Evolutionary conservation across 192 early-diverging fungal species (phyloP), one percentile per base, ranked within the genome.

Genomic region (Kickxella alabastrina): DNA sequence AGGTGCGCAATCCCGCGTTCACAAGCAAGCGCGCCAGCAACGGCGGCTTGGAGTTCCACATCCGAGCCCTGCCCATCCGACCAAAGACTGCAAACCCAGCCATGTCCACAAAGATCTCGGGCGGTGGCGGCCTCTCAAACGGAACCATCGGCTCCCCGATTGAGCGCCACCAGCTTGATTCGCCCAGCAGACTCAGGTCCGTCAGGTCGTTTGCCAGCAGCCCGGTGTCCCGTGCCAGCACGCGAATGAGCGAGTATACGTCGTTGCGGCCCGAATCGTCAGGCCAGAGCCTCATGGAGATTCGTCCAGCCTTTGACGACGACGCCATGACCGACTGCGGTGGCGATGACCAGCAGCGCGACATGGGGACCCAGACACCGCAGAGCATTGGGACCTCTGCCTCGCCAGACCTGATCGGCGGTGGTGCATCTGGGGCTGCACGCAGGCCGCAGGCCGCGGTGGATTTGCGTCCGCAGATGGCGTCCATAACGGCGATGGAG

Each of bases 11-110:
- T 15, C 70, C 70, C 36, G 54, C 46, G 54, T 49, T 74, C 22
- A 59, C 59, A 36, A 49, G 47, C 29, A 62, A 61, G 52, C 70
- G 63, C 19, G 35, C 48, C 8, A 32, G 46, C 0, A 59, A 66
- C 52, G 63, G 70, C 37, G 70, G 58, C 18, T 47, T 74, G 15
- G 62, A 74, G 59, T 52, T 74, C 23, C 71, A 62, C 56, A 74
- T 74, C 43, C 63, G 36, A 31, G 71, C 71, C 12, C 48, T 74
- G 41, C 71, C 71, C 5, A 34, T 54, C 10, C 49, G 49, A 18
- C 27, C 63, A 8, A 62, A 43, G 23, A 47, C 41, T 21, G 25
- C 37, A 2, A 12, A 12, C 52, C 7, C 46, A 28, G 26, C 31
- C 31, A 32, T 6, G 6, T 8, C 6, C 31, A 51, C 52, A 22